Evolutionary conservation across 306 rosid genomes (phyloP).

Genomic region (Vigna radiata): DNA sequence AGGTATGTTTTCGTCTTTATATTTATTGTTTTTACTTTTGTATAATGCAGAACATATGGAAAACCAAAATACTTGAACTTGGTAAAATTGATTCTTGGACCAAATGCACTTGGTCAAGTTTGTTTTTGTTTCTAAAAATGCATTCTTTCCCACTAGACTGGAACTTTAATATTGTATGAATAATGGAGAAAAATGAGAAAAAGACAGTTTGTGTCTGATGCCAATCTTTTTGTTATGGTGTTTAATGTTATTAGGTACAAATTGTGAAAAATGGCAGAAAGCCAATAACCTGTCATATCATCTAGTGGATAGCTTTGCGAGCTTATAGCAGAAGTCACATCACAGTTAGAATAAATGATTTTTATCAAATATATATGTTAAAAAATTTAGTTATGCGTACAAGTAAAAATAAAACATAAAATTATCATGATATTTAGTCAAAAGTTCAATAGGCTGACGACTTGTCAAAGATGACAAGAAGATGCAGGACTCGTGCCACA

Average conservation of each 20-base stretch:
- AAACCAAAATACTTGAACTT: neutral
- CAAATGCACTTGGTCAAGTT: neutral
- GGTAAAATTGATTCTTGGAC: neutral
- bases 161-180: neutral
- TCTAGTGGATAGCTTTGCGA: neutral
- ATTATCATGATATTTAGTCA: too few species aligned
- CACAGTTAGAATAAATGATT: neutral
- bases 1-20: conserved; percentile 53
- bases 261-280: neutral
- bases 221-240: neutral
- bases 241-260: neutral
- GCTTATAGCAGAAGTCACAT: neutral
- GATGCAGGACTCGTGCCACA: neutral
- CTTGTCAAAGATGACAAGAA: neutral
- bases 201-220: neutral
- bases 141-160: neutral
- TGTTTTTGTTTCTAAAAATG: conserved; percentile 7
- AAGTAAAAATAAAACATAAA: too few species aligned
- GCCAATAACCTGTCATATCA: neutral
- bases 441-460: too few species aligned
- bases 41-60: conserved; percentile 2
- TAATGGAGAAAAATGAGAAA: neutral
- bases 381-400: neutral
- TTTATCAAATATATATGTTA: too few species aligned
- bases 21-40: conserved; percentile 8